Evolutionary conservation across 345 rosid species (phyloP).

Genomic region (Populus deltoides): DNA sequence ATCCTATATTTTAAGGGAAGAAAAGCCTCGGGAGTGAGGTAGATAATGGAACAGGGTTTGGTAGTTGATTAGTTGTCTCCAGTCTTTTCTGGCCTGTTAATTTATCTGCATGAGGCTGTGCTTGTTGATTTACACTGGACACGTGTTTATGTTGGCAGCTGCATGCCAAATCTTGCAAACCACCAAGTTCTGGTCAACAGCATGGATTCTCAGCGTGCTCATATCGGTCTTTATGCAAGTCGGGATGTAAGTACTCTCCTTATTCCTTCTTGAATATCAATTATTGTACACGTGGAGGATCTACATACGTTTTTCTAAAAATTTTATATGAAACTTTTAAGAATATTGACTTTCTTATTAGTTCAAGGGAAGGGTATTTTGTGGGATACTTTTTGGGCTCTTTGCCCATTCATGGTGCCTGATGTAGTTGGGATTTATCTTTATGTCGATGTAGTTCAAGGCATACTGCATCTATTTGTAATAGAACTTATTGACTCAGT

Average conservation of each 20-base stretch:
- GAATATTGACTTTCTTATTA: neutral
- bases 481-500: neutral
- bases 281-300: neutral
- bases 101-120: neutral
- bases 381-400: neutral
- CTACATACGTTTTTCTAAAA: neutral
- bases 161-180: slow-evolving; percentile 77
- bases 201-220: slow-evolving; percentile 77
- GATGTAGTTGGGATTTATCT: neutral
- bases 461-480: slow-evolving; percentile 1
- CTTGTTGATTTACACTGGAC: slow-evolving; percentile 9
- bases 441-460: neutral
- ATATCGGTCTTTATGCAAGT: slow-evolving; percentile 87
- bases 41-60: neutral
- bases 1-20: neutral
- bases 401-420: neutral
- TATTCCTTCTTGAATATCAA: neutral
- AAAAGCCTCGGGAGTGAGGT: neutral
- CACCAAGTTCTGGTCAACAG: slow-evolving; percentile 86
- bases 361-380: neutral
- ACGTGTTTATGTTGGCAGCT: slow-evolving; percentile 43
- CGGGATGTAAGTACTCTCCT: slow-evolving; percentile 63
- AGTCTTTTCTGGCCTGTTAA: neutral
- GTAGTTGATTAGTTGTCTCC: neutral
- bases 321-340: neutral